A percentile compares a stretch with the other conserved stretches of the same genome.
These are phyloP conservation scores for Termitomyces sp. DNA, from an alignment of 768 basidiomycete species.

Conservation along the genomic window DNA sequence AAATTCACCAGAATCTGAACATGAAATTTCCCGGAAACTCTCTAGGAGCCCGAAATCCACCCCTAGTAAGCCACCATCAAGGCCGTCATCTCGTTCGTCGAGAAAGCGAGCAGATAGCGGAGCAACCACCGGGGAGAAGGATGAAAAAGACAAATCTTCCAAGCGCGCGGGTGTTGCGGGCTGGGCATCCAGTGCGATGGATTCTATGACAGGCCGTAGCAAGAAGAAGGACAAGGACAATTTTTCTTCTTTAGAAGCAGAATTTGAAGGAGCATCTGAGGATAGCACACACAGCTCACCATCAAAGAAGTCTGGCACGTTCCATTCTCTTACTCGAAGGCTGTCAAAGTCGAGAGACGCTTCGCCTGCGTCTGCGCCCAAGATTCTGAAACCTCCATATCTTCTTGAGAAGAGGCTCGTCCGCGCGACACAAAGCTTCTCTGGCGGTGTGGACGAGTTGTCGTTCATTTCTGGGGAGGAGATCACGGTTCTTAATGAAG, in stretches of 20 bases:
- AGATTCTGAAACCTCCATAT: constrained; percentile 47
- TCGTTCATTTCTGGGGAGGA: constrained; percentile 69
- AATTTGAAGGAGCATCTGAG: constrained; percentile 23
- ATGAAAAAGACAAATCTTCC: constrained; percentile 32
- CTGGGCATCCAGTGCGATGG: constrained; percentile 67
- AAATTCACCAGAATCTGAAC: constrained; percentile 25
- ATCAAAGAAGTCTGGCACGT: constrained; percentile 22
- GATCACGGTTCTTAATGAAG: constrained; percentile 72
- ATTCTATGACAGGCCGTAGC: constrained; percentile 49
- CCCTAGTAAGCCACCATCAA: constrained; percentile 38
- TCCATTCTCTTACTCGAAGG: constrained; percentile 21
- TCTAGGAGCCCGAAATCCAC: constrained; percentile 37
- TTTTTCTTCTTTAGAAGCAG: constrained; percentile 48
- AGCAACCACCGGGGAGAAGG: constrained; percentile 28
- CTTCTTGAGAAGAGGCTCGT: constrained; percentile 49
- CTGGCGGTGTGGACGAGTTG: constrained; percentile 72
- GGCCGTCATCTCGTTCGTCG: constrained; percentile 53
- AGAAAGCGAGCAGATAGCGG: constrained; percentile 60
- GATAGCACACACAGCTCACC: constrained; percentile 12
- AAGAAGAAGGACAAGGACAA: constrained; percentile 50
- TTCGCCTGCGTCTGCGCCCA: constrained; percentile 27
- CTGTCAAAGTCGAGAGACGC: constrained; percentile 28
- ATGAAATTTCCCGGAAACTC: constrained; percentile 24
- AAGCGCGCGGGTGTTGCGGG: constrained; percentile 46
- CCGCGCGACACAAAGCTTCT: constrained; percentile 71